Percentiles rank a stretch among this genome's conserved stretches.
Evolutionary conservation across 2,329 filamentous ascomycete species (phyloP).

Genomic region (Fusarium pseudoanthophilum): DNA sequence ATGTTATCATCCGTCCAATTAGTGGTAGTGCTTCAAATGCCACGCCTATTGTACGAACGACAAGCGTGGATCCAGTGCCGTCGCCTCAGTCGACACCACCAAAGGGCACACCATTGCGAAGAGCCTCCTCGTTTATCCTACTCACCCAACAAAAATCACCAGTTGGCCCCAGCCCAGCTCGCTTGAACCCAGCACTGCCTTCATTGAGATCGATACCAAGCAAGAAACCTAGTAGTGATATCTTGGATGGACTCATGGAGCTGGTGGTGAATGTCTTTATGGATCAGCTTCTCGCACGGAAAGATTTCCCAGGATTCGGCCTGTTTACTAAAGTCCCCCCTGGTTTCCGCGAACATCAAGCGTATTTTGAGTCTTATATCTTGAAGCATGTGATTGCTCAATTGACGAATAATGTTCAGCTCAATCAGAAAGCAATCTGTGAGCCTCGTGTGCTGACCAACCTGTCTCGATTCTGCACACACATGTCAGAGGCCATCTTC

Average conservation of each 20-base stretch:
- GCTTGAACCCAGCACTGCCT: conserved; percentile 60
- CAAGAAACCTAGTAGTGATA: conserved; percentile 70
- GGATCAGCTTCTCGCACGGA: conserved; percentile 85
- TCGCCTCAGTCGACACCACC: conserved; percentile 59
- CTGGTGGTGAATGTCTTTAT: conserved; percentile 83
- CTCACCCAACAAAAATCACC: conserved; percentile 76
- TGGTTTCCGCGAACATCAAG: conserved; percentile 93
- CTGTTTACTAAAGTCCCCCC: conserved; percentile 90
- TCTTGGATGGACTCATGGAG: conserved; percentile 81
- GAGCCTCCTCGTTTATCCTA: conserved; percentile 91
- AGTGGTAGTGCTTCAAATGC: conserved; percentile 64
- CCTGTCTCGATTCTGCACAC: conserved; percentile 79
- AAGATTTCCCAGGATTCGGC: conserved; percentile 90
- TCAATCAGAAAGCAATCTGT: conserved; percentile 76
- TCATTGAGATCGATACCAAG: conserved; percentile 58
- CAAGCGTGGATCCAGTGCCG: conserved; percentile 63
- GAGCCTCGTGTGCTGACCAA: conserved; percentile 90
- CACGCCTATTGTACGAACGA: conserved; percentile 79
- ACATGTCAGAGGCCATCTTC: conserved; percentile 90
- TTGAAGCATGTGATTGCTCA: conserved; percentile 79
- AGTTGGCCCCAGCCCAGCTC: conserved; percentile 67
- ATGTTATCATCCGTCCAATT: conserved; percentile 83
- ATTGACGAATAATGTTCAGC: conserved; percentile 74
- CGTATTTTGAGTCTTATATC: conserved; percentile 93
- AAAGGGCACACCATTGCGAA: conserved; percentile 72